Percentiles rank a stretch among this genome's conserved stretches.
These are phyloP conservation scores for Pseudoscleropodium purum DNA, from an alignment of 225 moss, liverwort and hornwort species.

Conservation along the genomic window DNA sequence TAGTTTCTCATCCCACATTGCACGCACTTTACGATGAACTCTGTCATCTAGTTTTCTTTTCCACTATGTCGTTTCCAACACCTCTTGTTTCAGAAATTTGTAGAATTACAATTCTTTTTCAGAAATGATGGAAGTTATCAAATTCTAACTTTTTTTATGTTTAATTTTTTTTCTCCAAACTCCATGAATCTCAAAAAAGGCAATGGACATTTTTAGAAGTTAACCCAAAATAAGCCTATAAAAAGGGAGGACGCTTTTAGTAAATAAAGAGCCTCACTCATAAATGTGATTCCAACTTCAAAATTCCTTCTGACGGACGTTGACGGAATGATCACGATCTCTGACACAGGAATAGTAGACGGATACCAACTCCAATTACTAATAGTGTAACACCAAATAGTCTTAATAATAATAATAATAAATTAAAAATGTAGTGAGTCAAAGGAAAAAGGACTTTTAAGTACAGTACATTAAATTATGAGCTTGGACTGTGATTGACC, in stretches of 20 bases:
- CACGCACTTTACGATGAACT: too few species aligned
- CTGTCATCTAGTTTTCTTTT: background rate
- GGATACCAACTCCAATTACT: background rate
- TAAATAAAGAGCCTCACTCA: background rate
- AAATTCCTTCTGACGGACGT: background rate
- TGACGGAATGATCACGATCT: too few species aligned
- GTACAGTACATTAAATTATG: background rate
- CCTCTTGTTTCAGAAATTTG: background rate
- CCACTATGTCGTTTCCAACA: accelerated
- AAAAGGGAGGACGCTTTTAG: background rate
- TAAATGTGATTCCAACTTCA: background rate
- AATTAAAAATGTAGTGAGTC: background rate
- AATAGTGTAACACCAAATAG: too few species aligned
- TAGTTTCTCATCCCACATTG: too few species aligned
- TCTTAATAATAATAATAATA: background rate
- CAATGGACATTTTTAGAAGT: background rate
- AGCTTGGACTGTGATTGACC: too few species aligned
- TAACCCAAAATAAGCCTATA: background rate
- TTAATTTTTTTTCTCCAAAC: background rate
- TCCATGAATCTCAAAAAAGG: background rate
- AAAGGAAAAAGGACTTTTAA: background rate
- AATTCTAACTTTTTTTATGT: too few species aligned
- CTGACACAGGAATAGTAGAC: background rate
- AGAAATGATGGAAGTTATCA: background rate
- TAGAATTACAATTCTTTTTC: accelerated